Evolutionary conservation across 768 basidiomycete genomes (phyloP), one percentile per base, ranked within the genome.

Genomic region (Rossbeevera mucosa): DNA sequence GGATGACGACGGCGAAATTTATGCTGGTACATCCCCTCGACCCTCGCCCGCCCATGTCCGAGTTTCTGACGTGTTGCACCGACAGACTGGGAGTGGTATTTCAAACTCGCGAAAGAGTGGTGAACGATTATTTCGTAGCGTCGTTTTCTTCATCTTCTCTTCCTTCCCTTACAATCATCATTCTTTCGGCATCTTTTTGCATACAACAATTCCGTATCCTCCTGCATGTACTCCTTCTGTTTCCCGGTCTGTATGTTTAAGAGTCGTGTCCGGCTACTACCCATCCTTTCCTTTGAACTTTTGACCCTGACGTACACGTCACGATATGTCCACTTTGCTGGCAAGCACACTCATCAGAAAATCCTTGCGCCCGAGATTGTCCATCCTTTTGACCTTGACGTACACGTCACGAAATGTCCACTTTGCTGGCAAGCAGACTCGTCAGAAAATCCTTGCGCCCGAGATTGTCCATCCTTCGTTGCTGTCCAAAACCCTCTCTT

Each of bases 71-170:
- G 20, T 13, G 30, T 7, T 7, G 20, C 21, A 43, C 28, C 47
- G 38, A 29, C 40, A 70, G 69, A 70, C 22, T 70, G 69, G 69
- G 70, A 71, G 5, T 97, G 94, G 94, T 70, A 65, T 22, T 96
- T 97, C 79, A 95, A 92, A 69, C 79, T 97, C 53, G 83, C 77
- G 41, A 95, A 95, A 74, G 92, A 94, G 59, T 97, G 94, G 94
- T 87, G 67, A 76, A 69, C 44, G 43, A 28, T 21, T 41, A 21
- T 30, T 33, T 36, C n/a, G 33, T 36, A n/a, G n/a, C 47, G 55
- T 52, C 33, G 5, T 55, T 56, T 29, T 54, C 31, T 55, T 56
- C 33, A 51, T n/a, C n/a, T 29, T n/a, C 26, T 26, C 28, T 29
- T 29, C 33, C 33, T 36, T 36, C 33, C 13, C 11, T 12, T 18